Base-by-base conservation (phyloP, 345 rosid species). In the Combretum micranthum region DNA sequence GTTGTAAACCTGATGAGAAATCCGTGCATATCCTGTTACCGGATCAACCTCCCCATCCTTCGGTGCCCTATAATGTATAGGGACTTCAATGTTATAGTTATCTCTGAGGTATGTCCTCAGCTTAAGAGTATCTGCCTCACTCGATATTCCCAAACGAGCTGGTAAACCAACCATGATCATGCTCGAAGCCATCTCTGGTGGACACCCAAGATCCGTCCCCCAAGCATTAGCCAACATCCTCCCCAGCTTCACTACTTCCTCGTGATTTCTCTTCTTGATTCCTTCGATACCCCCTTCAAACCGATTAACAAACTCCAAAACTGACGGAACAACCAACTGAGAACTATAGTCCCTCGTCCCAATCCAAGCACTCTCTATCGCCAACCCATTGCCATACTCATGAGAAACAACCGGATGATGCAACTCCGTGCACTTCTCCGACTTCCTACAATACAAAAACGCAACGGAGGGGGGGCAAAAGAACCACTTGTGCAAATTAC, bases 91-190 rank as follows among this genome's bases (percentile, higher is more conserved):
- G 12, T 66, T 48, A 76, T 75, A 79, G 52, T 22, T 70, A 2
- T 74, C 86, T 65, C 99, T 81, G 75, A 93, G 78, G 68, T 75
- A 73, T 2, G 72, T 65, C 69, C 99, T 82, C 20, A 93, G 76
- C 52, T 65, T 78, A 68, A 69, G 52, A 56, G 80, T 70, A 74
- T 85, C 90, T 0, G 69, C 67, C 7, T 77, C 86, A 57, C 78
- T 72, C 4, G 63, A 54, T 60, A 87, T 82, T 18, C 67, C 74
- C 75, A 87, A 72, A 59, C 84, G 72, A 15, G 81, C 73, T 13
- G 99, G 99, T 69, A 93, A 69, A 1, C 97, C 91, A 0, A 89
- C 88, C 99, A 93, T 93, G 59, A 83, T 69, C 97, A 87, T 89
- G 66, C 85, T 82, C 0, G 87, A 67, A 47, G 94, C 82, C 97